These are phyloP conservation scores for Grosmannia clavigera DNA, from an alignment of 2,329 filamentous ascomycete genomes.

Conservation along the genomic window DNA sequence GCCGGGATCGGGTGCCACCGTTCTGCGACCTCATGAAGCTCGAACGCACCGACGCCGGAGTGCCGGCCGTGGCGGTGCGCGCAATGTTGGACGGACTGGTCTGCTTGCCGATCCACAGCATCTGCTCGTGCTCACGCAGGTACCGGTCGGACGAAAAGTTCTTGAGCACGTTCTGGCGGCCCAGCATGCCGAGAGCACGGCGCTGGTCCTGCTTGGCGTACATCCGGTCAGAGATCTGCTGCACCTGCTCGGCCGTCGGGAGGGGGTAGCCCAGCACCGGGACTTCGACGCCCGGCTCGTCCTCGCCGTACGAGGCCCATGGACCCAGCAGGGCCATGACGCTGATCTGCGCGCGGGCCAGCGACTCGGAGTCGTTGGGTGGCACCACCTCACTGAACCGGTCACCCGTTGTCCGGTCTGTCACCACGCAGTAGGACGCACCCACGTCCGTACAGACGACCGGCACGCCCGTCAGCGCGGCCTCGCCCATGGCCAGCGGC, in stretches of 20 bases:
- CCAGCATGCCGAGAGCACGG: slow-evolving; percentile 41
- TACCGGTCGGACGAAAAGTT: slow-evolving; percentile 43
- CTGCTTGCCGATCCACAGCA: slow-evolving; percentile 26
- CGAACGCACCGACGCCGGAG: background rate
- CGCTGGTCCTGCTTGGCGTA: slow-evolving; percentile 45
- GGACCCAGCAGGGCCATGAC: slow-evolving; percentile 49
- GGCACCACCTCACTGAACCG: slow-evolving; percentile 50
- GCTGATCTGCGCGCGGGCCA: slow-evolving; percentile 50
- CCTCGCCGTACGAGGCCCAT: slow-evolving; percentile 46
- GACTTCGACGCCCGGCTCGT: slow-evolving; percentile 25
- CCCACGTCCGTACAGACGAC: slow-evolving; percentile 45
- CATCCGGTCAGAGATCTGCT: slow-evolving; percentile 42
- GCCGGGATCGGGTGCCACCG: background rate
- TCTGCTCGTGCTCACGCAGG: slow-evolving; percentile 44
- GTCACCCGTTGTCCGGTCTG: slow-evolving; percentile 33
- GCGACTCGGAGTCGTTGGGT: slow-evolving; percentile 47
- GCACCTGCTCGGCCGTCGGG: slow-evolving; percentile 34
- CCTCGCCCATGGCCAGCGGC: slow-evolving; percentile 44
- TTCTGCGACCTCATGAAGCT: background rate
- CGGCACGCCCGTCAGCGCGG: slow-evolving; percentile 41
- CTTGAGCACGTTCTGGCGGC: slow-evolving; percentile 39
- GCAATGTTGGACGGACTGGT: background rate
- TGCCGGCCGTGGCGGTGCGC: background rate
- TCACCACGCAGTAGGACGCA: slow-evolving; percentile 42
- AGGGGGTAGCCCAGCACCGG: slow-evolving; percentile 13